Percentiles rank a stretch among this genome's conserved stretches.
phyloP scores from a whole-genome alignment of 805 yeast genomes.

The Kodamaea laetipori region DNA sequence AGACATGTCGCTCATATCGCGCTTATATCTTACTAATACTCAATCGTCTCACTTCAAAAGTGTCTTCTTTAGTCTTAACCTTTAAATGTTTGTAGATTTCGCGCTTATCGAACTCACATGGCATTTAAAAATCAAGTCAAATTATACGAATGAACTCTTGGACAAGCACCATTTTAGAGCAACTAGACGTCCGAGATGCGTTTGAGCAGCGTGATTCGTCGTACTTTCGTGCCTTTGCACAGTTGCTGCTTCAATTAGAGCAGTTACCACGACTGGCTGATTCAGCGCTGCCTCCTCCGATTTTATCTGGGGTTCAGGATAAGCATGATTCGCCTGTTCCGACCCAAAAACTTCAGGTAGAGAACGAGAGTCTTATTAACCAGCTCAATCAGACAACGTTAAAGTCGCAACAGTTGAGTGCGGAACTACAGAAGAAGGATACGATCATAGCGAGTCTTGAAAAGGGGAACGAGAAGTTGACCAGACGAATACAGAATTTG shows the following conservation, averaged over 20 bases:
- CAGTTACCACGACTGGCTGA: slow-evolving; percentile 4
- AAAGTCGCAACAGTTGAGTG: slow-evolving; percentile 22
- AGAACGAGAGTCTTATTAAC: slow-evolving; percentile 7
- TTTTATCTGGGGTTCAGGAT: slow-evolving; percentile 12
- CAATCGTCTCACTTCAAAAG: background rate
- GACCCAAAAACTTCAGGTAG: slow-evolving; percentile 8
- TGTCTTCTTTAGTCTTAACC: too few relatives aligned
- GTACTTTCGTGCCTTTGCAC: slow-evolving; percentile 37
- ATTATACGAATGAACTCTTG: background rate
- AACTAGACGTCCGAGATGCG: slow-evolving; percentile 33
- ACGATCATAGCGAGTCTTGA: slow-evolving; percentile 19
- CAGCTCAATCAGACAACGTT: slow-evolving; percentile 28
- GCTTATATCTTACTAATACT: too few relatives aligned
- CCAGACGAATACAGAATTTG: slow-evolving; percentile 24
- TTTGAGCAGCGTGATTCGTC: slow-evolving; percentile 33
- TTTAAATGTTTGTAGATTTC: background rate
- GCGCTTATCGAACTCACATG: slow-evolving; percentile 2
- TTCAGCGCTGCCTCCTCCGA: slow-evolving; percentile 7
- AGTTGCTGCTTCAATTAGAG: slow-evolving; percentile 23
- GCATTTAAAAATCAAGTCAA: background rate
- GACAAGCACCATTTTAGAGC: slow-evolving; percentile 20
- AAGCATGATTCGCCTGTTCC: slow-evolving; percentile 2
- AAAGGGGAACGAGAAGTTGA: slow-evolving; percentile 21
- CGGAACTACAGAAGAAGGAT: slow-evolving; percentile 15
- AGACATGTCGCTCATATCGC: background rate